phyloP scores from a whole-genome alignment of 139 green algal species.

The Mesotaenium endlicherianum region DNA sequence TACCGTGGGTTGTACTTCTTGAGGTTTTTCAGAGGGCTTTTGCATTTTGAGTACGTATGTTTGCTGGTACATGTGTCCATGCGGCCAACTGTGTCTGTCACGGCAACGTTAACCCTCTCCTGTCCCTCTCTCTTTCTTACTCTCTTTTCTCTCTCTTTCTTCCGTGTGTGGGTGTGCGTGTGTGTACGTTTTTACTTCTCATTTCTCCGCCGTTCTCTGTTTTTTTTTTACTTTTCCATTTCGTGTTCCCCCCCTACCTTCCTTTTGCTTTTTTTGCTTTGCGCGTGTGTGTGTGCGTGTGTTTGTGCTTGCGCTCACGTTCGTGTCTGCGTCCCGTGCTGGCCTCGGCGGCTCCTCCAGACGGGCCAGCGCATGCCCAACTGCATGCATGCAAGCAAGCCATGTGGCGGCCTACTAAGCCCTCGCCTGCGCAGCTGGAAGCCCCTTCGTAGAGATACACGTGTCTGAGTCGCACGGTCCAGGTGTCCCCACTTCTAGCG shows the following conservation, averaged over 20 bases:
- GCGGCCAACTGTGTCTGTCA: not conserved
- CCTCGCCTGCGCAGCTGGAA: too few relatives aligned
- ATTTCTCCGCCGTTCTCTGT: conserved; percentile 37
- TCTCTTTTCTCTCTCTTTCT: conserved; percentile 40
- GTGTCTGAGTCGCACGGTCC: too few relatives aligned
- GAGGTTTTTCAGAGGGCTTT: too few relatives aligned
- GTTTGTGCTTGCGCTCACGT: not conserved
- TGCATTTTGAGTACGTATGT: not conserved
- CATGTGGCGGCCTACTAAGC: too few relatives aligned
- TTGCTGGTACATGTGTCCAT: not conserved
- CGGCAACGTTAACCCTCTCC: not conserved
- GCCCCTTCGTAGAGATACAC: too few relatives aligned
- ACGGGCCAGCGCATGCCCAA: too few relatives aligned
- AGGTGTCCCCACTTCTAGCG: too few relatives aligned
- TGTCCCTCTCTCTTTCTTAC: conserved; percentile 28
- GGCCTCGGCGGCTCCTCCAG: not conserved
- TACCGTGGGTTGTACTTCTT: too few relatives aligned
- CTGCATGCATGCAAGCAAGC: too few relatives aligned
- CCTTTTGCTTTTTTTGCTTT: conserved; percentile 35
- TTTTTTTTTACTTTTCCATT: conserved; percentile 42
- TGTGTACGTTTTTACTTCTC: conserved; percentile 38
- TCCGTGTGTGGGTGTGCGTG: not conserved
- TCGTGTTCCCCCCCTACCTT: conserved; percentile 15
- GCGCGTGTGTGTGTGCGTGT: conserved; percentile 19
- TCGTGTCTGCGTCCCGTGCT: not conserved